phyloP scores from a whole-genome alignment of 2,329 filamentous ascomycete genomes.

The Cordyceps pruinosa region DNA sequence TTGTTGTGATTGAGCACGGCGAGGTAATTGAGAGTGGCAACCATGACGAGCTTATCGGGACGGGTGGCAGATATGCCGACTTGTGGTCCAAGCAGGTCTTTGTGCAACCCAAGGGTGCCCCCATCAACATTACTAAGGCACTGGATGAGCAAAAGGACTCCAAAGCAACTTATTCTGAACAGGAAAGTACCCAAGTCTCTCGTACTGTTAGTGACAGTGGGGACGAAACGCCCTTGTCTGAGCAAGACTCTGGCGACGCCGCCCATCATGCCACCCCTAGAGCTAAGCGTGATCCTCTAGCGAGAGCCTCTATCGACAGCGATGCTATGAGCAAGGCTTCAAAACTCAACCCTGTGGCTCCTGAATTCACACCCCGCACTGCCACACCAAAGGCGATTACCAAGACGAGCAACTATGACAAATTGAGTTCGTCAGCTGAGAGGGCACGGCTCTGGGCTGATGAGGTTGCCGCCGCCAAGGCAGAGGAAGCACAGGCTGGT shows the following conservation, averaged over 20 bases:
- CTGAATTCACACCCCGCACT: slow-evolving; percentile 45
- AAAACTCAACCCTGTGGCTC: slow-evolving; percentile 49
- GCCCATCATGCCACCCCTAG: slow-evolving; percentile 23
- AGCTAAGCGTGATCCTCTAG: slow-evolving; percentile 6
- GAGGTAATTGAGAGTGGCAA: slow-evolving; percentile 56
- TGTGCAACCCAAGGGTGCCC: slow-evolving; percentile 7
- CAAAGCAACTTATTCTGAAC: neutral
- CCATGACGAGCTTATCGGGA: slow-evolving; percentile 51
- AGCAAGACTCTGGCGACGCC: slow-evolving; percentile 3
- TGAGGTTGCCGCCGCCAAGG: slow-evolving; percentile 23
- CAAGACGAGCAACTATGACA: slow-evolving; percentile 1
- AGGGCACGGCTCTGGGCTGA: slow-evolving; percentile 23
- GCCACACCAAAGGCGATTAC: neutral
- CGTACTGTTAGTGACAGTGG: slow-evolving; percentile 12
- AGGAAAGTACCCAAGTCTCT: slow-evolving; percentile 11
- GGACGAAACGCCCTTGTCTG: slow-evolving; percentile 11
- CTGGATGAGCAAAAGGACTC: slow-evolving; percentile 8
- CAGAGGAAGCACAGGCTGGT: slow-evolving; percentile 5
- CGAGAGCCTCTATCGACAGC: slow-evolving; percentile 1
- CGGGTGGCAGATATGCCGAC: slow-evolving; percentile 55
- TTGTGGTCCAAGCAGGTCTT: slow-evolving; percentile 60
- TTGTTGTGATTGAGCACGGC: slow-evolving; percentile 58
- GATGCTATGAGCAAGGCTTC: slow-evolving; percentile 15
- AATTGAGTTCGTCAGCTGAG: slow-evolving; percentile 8
- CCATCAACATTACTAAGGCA: slow-evolving; percentile 5